Base-by-base conservation (phyloP, 1,139 yeast genomes). In the Entelexis paramagnoliae region DNA sequence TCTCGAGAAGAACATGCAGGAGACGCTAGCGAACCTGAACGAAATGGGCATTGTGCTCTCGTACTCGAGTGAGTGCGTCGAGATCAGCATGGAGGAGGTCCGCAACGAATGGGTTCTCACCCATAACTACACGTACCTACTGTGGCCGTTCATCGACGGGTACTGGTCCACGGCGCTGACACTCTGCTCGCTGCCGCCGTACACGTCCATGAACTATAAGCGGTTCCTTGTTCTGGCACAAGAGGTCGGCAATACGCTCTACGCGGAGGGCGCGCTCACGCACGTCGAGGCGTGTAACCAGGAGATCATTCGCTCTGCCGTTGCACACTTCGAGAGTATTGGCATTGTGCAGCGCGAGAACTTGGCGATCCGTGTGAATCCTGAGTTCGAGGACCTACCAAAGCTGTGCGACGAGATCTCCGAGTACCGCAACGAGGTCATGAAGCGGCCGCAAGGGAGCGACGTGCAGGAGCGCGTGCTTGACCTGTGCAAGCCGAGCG, bases 81-180 rank as follows among this genome's bases (percentile, higher is more conserved):
- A 51, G 13, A 61, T 69, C 24, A 62, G 61, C 47, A 46, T 58
- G 6, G 58, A 59, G 19, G 72, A 69, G 53, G 59, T 70, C 24
- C 58, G 57, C 32, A 57, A 57, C 10, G 72, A 70, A 35, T 59
- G 67, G 44, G 70, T 68, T 47, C 60, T 59, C 44, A 69, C 69
- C 51, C 73, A 71, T 55, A 71, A 71, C 53, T 71, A 70, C 59
- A 69, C 73, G 54, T 69, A 64, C 56, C 57, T 71, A 43, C 60
- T 71, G 16, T 71, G 75, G 75, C 75, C 75, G 2, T 71, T 68
- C 53, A 62, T 71, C 40, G 75, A 71, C 49, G 74, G 74, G 4
- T 71, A 68, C 59, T 71, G 74, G 74, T 60, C 70, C 17, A 68
- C 70, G 0, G 60, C 70, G 3, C 63, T 68, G n/a, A 58, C 72